These are phyloP conservation scores for Alternaria viburni DNA, from an alignment of 2,329 filamentous ascomycete species.

Conservation along the genomic window DNA sequence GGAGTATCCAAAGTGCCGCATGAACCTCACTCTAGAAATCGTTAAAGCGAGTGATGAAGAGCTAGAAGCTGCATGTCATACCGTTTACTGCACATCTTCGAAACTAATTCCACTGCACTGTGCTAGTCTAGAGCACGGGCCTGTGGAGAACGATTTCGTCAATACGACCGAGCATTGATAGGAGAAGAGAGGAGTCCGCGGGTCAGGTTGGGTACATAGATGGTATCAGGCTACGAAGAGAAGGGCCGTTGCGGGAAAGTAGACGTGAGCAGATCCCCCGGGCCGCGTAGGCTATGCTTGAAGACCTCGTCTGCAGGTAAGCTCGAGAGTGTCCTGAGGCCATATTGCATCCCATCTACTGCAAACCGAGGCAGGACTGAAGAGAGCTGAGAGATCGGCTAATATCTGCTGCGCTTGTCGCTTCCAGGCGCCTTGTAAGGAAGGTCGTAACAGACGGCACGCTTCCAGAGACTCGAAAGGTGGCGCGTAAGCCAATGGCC, in stretches of 20 bases:
- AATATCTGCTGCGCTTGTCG: background rate
- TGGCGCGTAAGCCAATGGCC: background rate
- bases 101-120: background rate
- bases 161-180: background rate
- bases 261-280: background rate
- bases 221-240: background rate
- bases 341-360: background rate
- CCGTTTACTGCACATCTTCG: background rate
- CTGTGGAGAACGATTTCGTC: background rate
- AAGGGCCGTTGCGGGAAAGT: background rate
- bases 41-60: background rate
- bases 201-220: background rate
- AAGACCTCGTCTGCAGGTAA: background rate
- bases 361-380: background rate
- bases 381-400: background rate
- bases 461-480: background rate
- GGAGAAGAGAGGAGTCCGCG: background rate
- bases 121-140: background rate
- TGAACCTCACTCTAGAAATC: background rate
- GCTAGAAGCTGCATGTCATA: background rate
- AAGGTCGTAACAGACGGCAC: background rate
- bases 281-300: background rate
- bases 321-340: background rate
- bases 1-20: background rate
- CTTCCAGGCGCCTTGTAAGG: background rate